Evolutionary conservation across 1,284 basidiomycete species (phyloP), one percentile per base, ranked within the genome.

Genomic region (Pseudomicrostroma phylloplanum): DNA sequence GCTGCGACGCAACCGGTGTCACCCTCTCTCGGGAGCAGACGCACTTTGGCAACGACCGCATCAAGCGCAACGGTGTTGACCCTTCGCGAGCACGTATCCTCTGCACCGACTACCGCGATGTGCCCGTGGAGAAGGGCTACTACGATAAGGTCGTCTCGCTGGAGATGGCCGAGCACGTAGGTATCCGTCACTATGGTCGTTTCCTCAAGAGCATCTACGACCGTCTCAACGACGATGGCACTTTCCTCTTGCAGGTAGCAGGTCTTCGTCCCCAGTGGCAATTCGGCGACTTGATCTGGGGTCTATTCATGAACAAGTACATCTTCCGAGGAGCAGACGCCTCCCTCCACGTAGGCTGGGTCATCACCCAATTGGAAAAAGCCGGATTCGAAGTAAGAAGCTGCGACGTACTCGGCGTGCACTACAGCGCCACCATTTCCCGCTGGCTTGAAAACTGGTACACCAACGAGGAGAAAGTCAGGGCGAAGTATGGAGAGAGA

Each of bases 351-450:
- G 87, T 98, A 60, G 91, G 90, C 63, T 98, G 94, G 94, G 92
- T 96, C 64, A 86, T 98, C 67, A 85, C 82, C 57, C 74, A 84
- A 80, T 82, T 86, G 62, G 93, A 98, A 81, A 83, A 84, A 57
- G 92, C 90, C 67, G 93, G 94, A 63, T 98, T 97, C 74, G 96
- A 99, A 81, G 87, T 98, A 69, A 96, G 96, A 84, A 90, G 89
- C 71, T 84, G 93, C 70, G 96, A 99, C 72, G 94, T 98, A 55
- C 87, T 97, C 46, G 81, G 81, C 55, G 79, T 81, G 6, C 81
- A 82, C 73, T 96, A 98, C 83, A 91, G 89, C 30, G 93, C 94
- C 1, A 97, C 94, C 2, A 84, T 98, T 79, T 88, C 87, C 58
- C 73, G 79, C 61, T 78, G 77, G 77, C 67, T 73, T 23, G 67